phyloP scores from a whole-genome alignment of 1,284 basidiomycete genomes.

The Apiotrichum montevideense region DNA sequence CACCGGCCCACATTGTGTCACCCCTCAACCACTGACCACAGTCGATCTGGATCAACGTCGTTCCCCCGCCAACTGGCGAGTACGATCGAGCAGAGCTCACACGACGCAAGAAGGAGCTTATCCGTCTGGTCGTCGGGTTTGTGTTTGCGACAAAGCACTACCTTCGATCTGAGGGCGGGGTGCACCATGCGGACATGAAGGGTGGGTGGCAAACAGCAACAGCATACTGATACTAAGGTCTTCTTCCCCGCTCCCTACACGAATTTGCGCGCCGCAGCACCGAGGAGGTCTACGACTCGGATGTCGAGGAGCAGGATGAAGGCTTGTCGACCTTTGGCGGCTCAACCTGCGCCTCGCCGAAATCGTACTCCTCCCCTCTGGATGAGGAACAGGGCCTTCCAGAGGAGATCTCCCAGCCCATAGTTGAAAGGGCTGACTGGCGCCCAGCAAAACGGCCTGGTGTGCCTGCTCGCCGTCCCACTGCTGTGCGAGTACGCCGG shows the following conservation, averaged over 20 bases:
- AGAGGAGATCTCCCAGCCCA: no score
- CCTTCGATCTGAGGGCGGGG: slow-evolving; percentile 40
- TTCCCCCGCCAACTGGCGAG: slow-evolving; percentile 50
- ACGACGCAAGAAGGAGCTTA: slow-evolving; percentile 61
- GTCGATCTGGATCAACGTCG: slow-evolving; percentile 72
- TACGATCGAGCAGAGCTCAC: slow-evolving; percentile 53
- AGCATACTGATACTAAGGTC: slow-evolving; percentile 11
- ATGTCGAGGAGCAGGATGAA: neutral
- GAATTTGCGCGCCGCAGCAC: slow-evolving; percentile 15
- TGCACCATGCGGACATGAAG: slow-evolving; percentile 39
- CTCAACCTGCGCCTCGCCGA: slow-evolving; percentile 7
- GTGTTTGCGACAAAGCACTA: slow-evolving; percentile 41
- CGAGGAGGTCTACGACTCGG: neutral
- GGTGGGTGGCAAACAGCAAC: slow-evolving; percentile 18
- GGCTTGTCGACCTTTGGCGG: neutral
- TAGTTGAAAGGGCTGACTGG: no score
- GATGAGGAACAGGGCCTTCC: slow-evolving; percentile 5
- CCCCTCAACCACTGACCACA: slow-evolving; percentile 5
- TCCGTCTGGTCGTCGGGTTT: slow-evolving; percentile 58
- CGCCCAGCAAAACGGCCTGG: no score
- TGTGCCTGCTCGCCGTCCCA: slow-evolving; percentile 29
- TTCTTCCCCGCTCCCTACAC: slow-evolving; percentile 30
- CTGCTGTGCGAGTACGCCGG: slow-evolving; percentile 28
- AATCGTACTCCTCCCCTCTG: slow-evolving; percentile 1
- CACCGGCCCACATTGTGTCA: no score